Evolutionary conservation across 2,329 filamentous ascomycete species (phyloP), one percentile per base, ranked within the genome.

Genomic region (Colletotrichum tanaceti): DNA sequence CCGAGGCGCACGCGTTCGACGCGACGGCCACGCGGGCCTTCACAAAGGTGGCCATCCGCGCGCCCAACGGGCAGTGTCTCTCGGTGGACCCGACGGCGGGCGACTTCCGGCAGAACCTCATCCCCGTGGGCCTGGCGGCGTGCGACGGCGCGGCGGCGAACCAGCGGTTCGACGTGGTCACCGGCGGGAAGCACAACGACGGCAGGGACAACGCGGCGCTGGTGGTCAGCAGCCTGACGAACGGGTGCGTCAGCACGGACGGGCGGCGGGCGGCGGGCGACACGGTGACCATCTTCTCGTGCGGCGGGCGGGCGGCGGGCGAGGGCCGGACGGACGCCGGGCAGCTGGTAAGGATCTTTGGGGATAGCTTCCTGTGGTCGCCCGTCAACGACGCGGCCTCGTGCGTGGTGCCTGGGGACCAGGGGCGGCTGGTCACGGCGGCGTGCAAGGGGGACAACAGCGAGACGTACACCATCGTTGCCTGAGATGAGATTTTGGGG

Each of bases 91-190:
- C 83, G 0, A 83, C 83, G 1, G 84, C 83, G 0, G 85, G 85
- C 43, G 85, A 87, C 71, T 87, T 86, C 74, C 82, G 85, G 6
- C 78, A 84, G 74, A 87, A 87, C 71, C 77, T 87, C 54, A 85
- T 86, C 58, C 85, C 85, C 2, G 75, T 87, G 10, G 77, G 79
- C 24, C 72, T 86, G 11, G 81, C 81, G 10, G 74, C 76, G 35
- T 87, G 85, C 75, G 75, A 77, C 38, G 83, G 80, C 39, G 78
- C 80, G 5, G 78, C 80, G 5, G 75, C 79, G 4, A 83, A 82
- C 58, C 82, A 86, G 74, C 82, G 81, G 71, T 87, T 84, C 73
- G 85, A 87, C 73, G 72, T 87, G 50, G 79, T 87, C 62, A 85
- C 83, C 2, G 75, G 79, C 16, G 85, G 85, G 13, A 79, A 77